Base-by-base conservation (phyloP, 208 protist genomes). In the Trypanosoma brucei region DNA sequence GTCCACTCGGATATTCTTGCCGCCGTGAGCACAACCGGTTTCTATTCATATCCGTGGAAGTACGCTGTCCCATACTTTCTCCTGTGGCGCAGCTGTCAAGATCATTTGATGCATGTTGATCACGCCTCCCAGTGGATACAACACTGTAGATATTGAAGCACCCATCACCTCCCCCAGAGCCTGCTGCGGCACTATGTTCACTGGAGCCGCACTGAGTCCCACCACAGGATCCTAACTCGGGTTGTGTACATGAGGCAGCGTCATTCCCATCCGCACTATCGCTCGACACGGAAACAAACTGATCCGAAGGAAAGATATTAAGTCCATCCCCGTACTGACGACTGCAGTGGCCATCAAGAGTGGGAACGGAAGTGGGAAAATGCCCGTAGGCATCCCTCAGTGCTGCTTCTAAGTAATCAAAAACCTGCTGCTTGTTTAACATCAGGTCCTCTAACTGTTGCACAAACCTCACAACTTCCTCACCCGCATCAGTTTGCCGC, bases 361-460 rank as follows among this genome's bases (percentile, higher is more conserved):
- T n/a, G 37, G 22, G 40, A 57, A 3, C 14, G 40, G 35, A 30
- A 40, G 53, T 30, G n/a, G 48, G 30, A 36, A 53, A 3, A 67
- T 34, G 39, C 36, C 62, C 52, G 14, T 64, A 70, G 1, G 64
- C 53, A 22, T 54, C 51, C 44, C 58, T 44, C 35, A 70, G 49
- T 34, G 65, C 22, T 52, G 54, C 59, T 22, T 56, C 65, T 3
- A 70, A 42, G 39, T 39, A 59, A n/a, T 64, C 33, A 54, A 70
- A 31, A 44, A 65, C 38, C n/a, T 59, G 57, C 31, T 70, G 65
- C 39, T 70, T 70, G 36, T 58, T 64, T 0, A n/a, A 6, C 65
- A 70, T 64, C 35, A 70, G 56, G 52, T 70, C 65, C 50, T 63
- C 51, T 13, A 70, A 42, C 52, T 70, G 50, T 40, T 60, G 11